These are phyloP conservation scores for Silene latifolia DNA, from an alignment of 148 eudicot species.

Conservation along the genomic window DNA sequence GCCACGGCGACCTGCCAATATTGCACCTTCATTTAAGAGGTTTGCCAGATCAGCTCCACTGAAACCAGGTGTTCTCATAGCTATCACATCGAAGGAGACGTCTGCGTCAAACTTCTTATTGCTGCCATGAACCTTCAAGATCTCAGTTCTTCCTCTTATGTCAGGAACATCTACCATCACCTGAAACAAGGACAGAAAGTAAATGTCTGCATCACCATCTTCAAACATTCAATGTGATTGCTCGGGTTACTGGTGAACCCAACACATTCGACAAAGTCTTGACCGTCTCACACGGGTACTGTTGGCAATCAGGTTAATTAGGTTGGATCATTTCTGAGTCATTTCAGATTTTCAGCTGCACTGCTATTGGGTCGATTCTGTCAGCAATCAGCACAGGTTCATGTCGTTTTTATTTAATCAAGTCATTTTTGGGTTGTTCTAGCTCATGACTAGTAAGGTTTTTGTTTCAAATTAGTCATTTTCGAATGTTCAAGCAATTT, in stretches of 20 bases:
- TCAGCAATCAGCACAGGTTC: neutral
- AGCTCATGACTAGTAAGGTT: neutral
- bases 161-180: slow-evolving; percentile 94
- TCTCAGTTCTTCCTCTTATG: slow-evolving; percentile 87
- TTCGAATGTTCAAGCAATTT: neutral
- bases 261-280: neutral
- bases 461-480: neutral
- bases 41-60: slow-evolving; percentile 99
- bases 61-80: slow-evolving; percentile 98
- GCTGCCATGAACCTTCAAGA: slow-evolving; percentile 85
- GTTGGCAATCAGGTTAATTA: neutral
- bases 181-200: slow-evolving; percentile 33
- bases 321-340: neutral
- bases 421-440: neutral
- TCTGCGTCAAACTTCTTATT: slow-evolving; percentile 80
- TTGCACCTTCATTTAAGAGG: slow-evolving; percentile 94
- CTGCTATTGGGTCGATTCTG: neutral
- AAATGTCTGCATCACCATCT: neutral
- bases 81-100: slow-evolving; percentile 89
- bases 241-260: neutral
- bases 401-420: neutral
- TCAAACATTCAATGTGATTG: neutral
- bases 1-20: slow-evolving; percentile 90
- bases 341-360: neutral
- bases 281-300: neutral